Evolutionary conservation across 495 filamentous ascomycete species (phyloP), one percentile per base, ranked within the genome.

Genomic region (Lepraria neglecta): DNA sequence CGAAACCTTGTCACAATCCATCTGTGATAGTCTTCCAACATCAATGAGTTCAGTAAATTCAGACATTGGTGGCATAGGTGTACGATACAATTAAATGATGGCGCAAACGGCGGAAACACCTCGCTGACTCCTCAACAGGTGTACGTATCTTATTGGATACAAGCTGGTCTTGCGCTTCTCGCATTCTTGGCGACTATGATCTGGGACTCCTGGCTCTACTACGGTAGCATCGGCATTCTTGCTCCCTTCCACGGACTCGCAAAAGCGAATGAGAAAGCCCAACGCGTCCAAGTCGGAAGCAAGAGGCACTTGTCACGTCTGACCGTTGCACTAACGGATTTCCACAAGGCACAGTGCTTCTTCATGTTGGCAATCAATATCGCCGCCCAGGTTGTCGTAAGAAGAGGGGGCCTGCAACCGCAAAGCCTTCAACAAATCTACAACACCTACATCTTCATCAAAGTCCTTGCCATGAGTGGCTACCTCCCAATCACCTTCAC

Each of bases 321-420:
- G 6, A 45, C 55, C 5, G 53, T 24, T 7, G 55, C 58, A 6
- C 27, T 70, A 47, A 54, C 54, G 0, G 68, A 69, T 10, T 70
- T 70, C 33, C 67, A 69, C 5, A 70, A 69, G 42, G 58, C 67
- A 21, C 64, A 70, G 43, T 70, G 64, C 31, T 65, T 67, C 19
- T 70, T 67, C 53, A 70, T 70, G 62, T 7, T 65, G 9, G 64
- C 67, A 15, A 64, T 60, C n/a, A 58, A 69, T n/a, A 67, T 70
- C 45, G 64, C 68, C 28, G 54, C 61, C 27, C 42, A 60, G 12
- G 64, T 60, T 10, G 61, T 59, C 28, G 35, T 48, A 17, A 33
- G 51, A 24, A 50, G 30, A 21, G 64, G 67, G 30, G 56, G 50
- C 6, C 48, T 69, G 15, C 59, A 68, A 7, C 53, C 65, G 12